phyloP scores from a whole-genome alignment of 1,284 basidiomycete species.

The Rhizoctonia solani region DNA sequence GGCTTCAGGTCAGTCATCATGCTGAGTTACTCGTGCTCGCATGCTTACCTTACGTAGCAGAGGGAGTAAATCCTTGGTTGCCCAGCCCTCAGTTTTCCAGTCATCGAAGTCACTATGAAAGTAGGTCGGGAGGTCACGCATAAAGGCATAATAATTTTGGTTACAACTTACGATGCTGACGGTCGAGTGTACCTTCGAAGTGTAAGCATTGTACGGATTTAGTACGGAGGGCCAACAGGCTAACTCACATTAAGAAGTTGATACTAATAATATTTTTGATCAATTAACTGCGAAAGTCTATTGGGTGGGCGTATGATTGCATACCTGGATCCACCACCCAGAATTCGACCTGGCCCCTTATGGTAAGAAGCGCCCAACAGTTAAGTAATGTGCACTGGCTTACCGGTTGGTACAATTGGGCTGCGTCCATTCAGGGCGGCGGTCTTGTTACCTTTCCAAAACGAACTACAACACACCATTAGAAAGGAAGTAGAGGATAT shows the following conservation, averaged over 20 bases:
- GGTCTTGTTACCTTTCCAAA: neutral
- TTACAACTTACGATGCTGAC: slow-evolving; percentile 1
- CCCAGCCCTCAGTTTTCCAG: slow-evolving; percentile 23
- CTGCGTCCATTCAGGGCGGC: neutral
- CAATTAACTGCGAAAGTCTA: neutral
- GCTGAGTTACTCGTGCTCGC: neutral
- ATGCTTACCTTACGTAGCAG: slow-evolving; percentile 9
- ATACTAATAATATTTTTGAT: neutral
- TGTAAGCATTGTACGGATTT: neutral
- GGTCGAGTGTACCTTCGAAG: neutral
- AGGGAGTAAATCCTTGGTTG: slow-evolving; percentile 5
- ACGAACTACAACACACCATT: neutral
- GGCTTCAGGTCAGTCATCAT: neutral
- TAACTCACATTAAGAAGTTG: slow-evolving; percentile 5
- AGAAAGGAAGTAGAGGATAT: neutral
- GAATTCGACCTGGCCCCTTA: neutral
- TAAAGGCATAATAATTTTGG: neutral
- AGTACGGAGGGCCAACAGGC: neutral
- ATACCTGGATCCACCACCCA: slow-evolving; percentile 9
- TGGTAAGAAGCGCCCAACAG: neutral
- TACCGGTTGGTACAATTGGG: neutral
- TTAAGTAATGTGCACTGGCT: neutral
- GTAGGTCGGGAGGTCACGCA: no score
- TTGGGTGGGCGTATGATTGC: neutral
- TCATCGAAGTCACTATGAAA: slow-evolving; percentile 17